A percentile compares a stretch with the other conserved stretches of the same genome.
These are phyloP conservation scores for Gymnopilus dilepis DNA, from an alignment of 768 basidiomycete species.

Conservation along the genomic window DNA sequence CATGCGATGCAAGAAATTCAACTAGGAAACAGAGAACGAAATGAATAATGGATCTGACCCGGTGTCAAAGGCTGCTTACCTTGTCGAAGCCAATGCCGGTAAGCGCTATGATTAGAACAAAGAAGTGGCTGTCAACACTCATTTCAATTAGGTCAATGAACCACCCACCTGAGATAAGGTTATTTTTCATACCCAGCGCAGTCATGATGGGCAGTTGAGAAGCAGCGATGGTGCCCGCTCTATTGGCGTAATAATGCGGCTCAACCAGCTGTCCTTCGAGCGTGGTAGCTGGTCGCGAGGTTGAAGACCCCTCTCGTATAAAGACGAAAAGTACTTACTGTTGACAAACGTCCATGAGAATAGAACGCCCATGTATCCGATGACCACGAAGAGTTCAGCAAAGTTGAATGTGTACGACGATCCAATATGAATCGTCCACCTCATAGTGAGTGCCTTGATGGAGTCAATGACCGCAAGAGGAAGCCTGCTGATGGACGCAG, in stretches of 20 bases:
- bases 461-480: constrained; percentile 38
- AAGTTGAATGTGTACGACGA: constrained; percentile 43
- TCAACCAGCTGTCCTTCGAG: constrained; percentile 37
- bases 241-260: constrained; percentile 45
- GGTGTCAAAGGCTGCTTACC: constrained; percentile 24
- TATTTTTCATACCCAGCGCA: constrained; percentile 66
- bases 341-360: constrained; percentile 45
- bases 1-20: constrained; percentile 52
- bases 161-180: constrained; percentile 44
- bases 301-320: neutral
- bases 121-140: neutral
- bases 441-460: constrained; percentile 41
- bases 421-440: constrained; percentile 42
- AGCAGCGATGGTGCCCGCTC: constrained; percentile 47
- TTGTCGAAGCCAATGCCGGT: constrained; percentile 57
- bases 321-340: constrained; percentile 31
- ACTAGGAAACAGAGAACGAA: constrained; percentile 39
- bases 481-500: constrained; percentile 31
- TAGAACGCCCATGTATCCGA: constrained; percentile 41
- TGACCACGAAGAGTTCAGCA: constrained; percentile 43
- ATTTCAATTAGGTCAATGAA: neutral
- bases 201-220: constrained; percentile 60
- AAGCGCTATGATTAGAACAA: constrained; percentile 39
- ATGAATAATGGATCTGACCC: neutral
- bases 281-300: constrained; percentile 34